Conservation (phyloP, 306 rosid genomes). For the Trifolium repens region DNA sequence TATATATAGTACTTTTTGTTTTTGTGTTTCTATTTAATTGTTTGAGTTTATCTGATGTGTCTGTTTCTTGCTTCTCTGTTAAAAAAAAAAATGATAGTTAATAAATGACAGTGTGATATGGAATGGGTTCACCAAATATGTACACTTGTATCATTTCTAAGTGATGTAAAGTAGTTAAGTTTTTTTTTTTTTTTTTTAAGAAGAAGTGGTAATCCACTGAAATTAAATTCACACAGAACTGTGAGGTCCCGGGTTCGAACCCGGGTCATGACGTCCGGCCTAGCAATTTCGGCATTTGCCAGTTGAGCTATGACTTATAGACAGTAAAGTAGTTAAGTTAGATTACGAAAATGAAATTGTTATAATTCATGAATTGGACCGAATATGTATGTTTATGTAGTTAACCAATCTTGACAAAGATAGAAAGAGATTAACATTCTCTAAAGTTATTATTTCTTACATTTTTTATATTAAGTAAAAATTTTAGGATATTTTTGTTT, state of each 20-base stretch:
- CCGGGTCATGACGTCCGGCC: too few species aligned
- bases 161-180: background rate
- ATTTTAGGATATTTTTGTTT: too few species aligned
- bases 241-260: too few species aligned
- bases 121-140: conserved; percentile 12
- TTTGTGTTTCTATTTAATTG: background rate
- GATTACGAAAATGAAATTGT: background rate
- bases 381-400: background rate
- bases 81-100: background rate
- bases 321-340: background rate
- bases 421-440: too few species aligned
- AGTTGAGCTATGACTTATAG: too few species aligned
- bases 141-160: conserved; percentile 5
- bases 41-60: background rate
- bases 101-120: background rate
- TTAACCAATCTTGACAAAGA: background rate
- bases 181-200: too few species aligned
- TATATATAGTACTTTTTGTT: conserved; percentile 18
- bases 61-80: background rate
- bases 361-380: conserved; percentile 3
- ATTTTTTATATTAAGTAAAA: too few species aligned
- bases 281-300: too few species aligned
- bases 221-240: too few species aligned
- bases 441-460: too few species aligned
- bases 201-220: too few species aligned